These are phyloP conservation scores for Nematodospora valgi DNA, from an alignment of 805 yeast species.

Conservation along the genomic window DNA sequence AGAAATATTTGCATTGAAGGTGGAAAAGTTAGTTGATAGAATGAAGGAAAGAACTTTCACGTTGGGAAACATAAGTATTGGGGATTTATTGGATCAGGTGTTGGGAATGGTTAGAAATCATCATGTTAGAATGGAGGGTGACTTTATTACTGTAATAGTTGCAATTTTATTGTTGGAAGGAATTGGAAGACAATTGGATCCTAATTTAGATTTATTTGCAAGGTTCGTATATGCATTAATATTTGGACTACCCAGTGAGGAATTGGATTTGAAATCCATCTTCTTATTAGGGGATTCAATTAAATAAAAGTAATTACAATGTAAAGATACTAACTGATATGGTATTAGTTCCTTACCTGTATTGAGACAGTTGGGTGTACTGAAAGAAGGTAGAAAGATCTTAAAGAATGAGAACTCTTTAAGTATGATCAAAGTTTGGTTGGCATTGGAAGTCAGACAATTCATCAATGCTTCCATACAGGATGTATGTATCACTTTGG, in stretches of 20 bases:
- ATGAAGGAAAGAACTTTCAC: slow-evolving; percentile 89
- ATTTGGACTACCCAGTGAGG: slow-evolving; percentile 40
- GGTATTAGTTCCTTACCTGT: slow-evolving; percentile 73
- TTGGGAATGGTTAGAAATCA: slow-evolving; percentile 87
- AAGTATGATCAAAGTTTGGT: slow-evolving; percentile 87
- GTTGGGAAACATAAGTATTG: slow-evolving; percentile 85
- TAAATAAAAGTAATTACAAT: slow-evolving; percentile 1
- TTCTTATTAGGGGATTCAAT: slow-evolving; percentile 2
- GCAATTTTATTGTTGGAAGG: slow-evolving; percentile 92
- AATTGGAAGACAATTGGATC: slow-evolving; percentile 90
- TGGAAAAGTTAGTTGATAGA: slow-evolving; percentile 74
- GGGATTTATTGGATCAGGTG: slow-evolving; percentile 84
- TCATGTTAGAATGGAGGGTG: slow-evolving; percentile 97
- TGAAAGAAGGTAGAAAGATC: slow-evolving; percentile 60
- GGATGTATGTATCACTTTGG: slow-evolving; percentile 63
- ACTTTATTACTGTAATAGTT: slow-evolving; percentile 91
- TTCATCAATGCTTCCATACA: slow-evolving; percentile 79
- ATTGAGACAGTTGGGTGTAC: slow-evolving; percentile 71
- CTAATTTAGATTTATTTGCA: slow-evolving; percentile 90
- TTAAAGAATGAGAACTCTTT: slow-evolving; percentile 56
- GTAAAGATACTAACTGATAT: slow-evolving; percentile 14
- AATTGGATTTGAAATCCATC: slow-evolving; percentile 3
- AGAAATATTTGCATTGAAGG: slow-evolving; percentile 84
- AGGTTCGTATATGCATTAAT: slow-evolving; percentile 69
- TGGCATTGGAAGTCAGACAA: slow-evolving; percentile 84